Base-by-base conservation (phyloP, 2,329 filamentous ascomycete species). In the Nothopassalora personata region DNA sequence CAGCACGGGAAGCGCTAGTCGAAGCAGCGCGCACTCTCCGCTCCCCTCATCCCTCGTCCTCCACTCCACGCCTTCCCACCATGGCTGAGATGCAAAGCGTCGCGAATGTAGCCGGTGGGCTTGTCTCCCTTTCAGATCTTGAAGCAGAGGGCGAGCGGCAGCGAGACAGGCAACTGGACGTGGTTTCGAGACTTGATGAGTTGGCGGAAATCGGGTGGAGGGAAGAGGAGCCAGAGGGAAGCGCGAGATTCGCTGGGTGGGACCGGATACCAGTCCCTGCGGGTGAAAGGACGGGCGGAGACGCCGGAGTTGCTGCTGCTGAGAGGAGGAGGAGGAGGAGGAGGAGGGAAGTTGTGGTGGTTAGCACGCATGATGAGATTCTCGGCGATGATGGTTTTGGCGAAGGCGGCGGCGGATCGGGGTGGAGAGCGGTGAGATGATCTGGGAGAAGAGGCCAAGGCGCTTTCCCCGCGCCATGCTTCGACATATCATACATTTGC, bases 331-430 rank as follows among this genome's bases (percentile, higher is more conserved):
- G 7, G 36, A 43, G 36, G 36, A 43, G 91, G 64, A 82, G 90
- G 53, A 83, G 93, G 69, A 82, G 91, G 65, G 91, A 96, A 76
- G 91, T 91, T 4, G 92, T 97, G 83, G 91, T 97, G 19, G 78
- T 96, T 58, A 93, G 91, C 68, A 90, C 84, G 23, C 54, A 46
- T 68, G 90, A 84, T 23, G 57, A 46, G 10, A 23, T 23, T 23
- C 23, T 23, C 23, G 53, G 15, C n/a, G 53, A 81, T 39, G 50
- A 43, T 8, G 39, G 18, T 7, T 8, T 15, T 7, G 39, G 39
- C 7, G 39, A 15, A n/a, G 4, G 39, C 5, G n/a, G 13, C 4
- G 11, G 39, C 5, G 39, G 11, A 43, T 8, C 39, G 39, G 39
- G 39, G 39, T 43, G 39, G 39, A 43, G 39, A 15, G 39, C 39